Percentiles rank a stretch among this genome's conserved stretches.
Evolutionary conservation across 2,329 filamentous ascomycete genomes (phyloP).

Genomic region (Claviceps pusilla): DNA sequence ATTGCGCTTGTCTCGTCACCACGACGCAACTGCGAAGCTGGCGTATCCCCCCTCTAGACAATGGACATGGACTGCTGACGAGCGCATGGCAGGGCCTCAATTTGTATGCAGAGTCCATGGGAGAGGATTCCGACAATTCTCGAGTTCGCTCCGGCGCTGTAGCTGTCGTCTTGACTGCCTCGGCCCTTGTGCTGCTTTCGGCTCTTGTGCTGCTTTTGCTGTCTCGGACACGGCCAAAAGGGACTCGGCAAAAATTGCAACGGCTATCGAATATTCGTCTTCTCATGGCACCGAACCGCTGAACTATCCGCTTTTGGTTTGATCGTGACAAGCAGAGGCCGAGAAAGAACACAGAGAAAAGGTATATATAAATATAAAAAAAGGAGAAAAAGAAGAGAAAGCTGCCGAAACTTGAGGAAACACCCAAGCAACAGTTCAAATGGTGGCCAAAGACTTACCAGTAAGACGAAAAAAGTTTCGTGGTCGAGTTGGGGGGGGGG

Average conservation of each 20-base stretch:
- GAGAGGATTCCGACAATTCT: not conserved
- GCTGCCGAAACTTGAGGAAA: not conserved
- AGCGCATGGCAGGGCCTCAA: not conserved
- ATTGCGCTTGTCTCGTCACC: not conserved
- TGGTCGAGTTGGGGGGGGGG: constrained; percentile 6
- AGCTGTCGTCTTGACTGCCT: not conserved
- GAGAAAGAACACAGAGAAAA: not conserved
- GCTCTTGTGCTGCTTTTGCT: not conserved
- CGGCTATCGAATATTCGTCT: not conserved
- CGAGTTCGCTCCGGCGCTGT: not conserved
- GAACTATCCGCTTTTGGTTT: not conserved
- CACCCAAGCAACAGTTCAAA: not conserved
- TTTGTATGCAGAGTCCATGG: not conserved
- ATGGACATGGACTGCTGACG: not conserved
- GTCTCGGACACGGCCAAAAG: not conserved
- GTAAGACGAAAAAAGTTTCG: constrained; percentile 7
- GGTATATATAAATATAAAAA: too few species aligned
- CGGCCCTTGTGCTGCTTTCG: not conserved
- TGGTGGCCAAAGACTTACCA: constrained; percentile 14
- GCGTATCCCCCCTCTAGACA: not conserved
- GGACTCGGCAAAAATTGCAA: not conserved
- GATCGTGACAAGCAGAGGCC: not conserved
- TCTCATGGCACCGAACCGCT: not conserved
- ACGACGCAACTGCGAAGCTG: not conserved
- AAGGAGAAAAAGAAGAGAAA: not conserved